phyloP scores from a whole-genome alignment of 2,329 filamentous ascomycete species.

The Scolecobasidium constrictum region DNA sequence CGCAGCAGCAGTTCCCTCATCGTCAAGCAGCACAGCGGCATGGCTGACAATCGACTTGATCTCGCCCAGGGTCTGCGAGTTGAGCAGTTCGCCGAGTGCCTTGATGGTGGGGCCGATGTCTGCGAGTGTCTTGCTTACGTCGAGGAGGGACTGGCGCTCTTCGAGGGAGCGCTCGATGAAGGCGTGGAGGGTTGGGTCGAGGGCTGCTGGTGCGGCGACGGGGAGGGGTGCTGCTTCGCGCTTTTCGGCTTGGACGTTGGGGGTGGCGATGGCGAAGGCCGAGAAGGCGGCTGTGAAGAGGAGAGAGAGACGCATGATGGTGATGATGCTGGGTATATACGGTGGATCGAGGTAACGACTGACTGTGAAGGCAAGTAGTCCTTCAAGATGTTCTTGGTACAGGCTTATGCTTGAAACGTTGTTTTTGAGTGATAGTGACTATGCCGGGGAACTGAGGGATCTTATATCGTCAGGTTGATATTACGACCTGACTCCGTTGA shows the following conservation, averaged over 20 bases:
- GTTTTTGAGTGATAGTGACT: too few relatives aligned
- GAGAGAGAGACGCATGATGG: neutral
- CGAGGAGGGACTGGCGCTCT: neutral
- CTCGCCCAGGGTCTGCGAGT: neutral
- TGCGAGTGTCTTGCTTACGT: neutral
- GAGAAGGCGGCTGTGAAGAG: neutral
- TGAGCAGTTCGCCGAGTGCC: neutral
- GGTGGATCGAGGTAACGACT: too few relatives aligned
- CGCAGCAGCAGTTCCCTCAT: neutral
- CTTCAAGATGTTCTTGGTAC: too few relatives aligned
- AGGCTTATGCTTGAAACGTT: too few relatives aligned
- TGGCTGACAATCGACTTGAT: neutral
- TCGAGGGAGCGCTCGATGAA: neutral
- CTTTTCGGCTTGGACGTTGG: neutral
- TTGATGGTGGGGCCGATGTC: neutral
- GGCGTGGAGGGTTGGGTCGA: neutral
- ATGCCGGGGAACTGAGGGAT: too few relatives aligned
- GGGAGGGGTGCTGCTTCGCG: neutral
- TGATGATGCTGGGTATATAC: too few relatives aligned
- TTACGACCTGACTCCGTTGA: too few relatives aligned
- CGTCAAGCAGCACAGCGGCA: neutral
- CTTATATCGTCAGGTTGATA: too few relatives aligned
- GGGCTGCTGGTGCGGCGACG: neutral
- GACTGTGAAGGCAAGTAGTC: too few relatives aligned
- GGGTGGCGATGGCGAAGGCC: neutral